A percentile compares a stretch with the other conserved stretches of the same genome.
These are phyloP conservation scores for Auricularia cornea DNA, from an alignment of 768 basidiomycete genomes.

Conservation along the genomic window DNA sequence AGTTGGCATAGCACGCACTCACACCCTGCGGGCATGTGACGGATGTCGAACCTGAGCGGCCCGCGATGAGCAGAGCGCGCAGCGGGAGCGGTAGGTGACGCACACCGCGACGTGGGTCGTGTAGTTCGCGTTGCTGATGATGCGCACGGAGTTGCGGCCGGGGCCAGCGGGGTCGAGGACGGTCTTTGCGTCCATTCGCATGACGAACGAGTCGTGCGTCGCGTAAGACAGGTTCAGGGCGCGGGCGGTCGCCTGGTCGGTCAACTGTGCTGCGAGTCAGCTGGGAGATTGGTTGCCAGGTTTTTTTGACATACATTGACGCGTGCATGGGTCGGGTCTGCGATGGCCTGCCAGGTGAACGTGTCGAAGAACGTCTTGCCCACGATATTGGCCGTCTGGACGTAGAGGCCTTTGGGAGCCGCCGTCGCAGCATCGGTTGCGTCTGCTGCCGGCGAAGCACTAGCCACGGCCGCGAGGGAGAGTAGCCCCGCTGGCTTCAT, in stretches of 20 bases:
- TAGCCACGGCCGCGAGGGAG: too few relatives aligned
- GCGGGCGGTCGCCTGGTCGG: constrained; percentile 36
- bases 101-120: constrained; percentile 47
- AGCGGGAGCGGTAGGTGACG: constrained; percentile 11
- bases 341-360: constrained; percentile 40
- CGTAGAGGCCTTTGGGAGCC: neutral
- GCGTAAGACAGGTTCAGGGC: constrained; percentile 50
- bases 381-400: constrained; percentile 32
- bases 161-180: constrained; percentile 37
- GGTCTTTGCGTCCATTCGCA: constrained; percentile 48
- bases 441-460: too few relatives aligned
- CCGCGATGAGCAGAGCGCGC: constrained; percentile 7
- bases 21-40: constrained; percentile 56
- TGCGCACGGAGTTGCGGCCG: constrained; percentile 51
- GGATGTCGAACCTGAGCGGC: constrained; percentile 34
- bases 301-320: constrained; percentile 37
- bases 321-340: constrained; percentile 59
- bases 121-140: constrained; percentile 45
- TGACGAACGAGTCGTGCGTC: constrained; percentile 41
- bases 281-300: neutral
- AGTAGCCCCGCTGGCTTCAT: too few relatives aligned
- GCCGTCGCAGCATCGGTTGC: neutral
- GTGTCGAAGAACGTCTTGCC: constrained; percentile 42
- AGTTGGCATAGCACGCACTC: constrained; percentile 29
- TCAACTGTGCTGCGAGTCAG: neutral